Conservation (phyloP, 331 rosid genomes). For the Arachis monticola region DNA sequence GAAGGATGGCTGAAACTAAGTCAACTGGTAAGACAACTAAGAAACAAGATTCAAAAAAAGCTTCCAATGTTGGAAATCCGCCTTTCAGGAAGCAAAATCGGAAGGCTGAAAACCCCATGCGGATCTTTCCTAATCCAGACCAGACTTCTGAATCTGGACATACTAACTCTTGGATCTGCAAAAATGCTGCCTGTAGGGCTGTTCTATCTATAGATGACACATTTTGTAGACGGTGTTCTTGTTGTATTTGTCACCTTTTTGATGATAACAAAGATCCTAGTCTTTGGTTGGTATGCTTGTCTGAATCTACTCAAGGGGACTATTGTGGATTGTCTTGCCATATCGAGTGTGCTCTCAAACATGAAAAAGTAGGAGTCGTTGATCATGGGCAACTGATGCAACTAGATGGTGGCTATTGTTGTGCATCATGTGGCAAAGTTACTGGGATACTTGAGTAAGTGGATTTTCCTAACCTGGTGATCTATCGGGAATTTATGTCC, state of each 20-base stretch:
- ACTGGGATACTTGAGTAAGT: conserved; percentile 93
- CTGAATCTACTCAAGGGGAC: conserved; percentile 73
- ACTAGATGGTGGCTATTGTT: conserved; percentile 94
- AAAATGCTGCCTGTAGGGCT: conserved; percentile 94
- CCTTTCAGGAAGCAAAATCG: conserved; percentile 70
- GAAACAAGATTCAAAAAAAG: conserved; percentile 74
- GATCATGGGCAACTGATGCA: conserved; percentile 98
- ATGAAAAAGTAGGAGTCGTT: conserved; percentile 84
- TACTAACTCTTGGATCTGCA: conserved; percentile 82
- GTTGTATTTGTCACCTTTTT: conserved; percentile 90
- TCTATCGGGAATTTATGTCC: conserved; percentile 32
- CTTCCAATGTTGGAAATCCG: conserved; percentile 59
- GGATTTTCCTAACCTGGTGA: conserved; percentile 31
- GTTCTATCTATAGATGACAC: conserved; percentile 77
- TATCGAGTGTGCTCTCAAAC: conserved; percentile 90
- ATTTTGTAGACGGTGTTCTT: conserved; percentile 92
- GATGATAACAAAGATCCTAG: conserved; percentile 98
- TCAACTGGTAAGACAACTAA: conserved; percentile 60
- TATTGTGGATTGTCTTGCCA: conserved; percentile 94
- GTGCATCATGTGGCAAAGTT: conserved; percentile 97
- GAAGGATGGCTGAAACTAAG: conserved; percentile 65
- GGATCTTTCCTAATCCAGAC: conserved; percentile 59
- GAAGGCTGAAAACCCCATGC: conserved; percentile 79
- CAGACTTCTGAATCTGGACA: conserved; percentile 69
- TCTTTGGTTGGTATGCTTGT: conserved; percentile 93